phyloP scores from a whole-genome alignment of 768 basidiomycete genomes.

The Fistulinella prunicolor region DNA sequence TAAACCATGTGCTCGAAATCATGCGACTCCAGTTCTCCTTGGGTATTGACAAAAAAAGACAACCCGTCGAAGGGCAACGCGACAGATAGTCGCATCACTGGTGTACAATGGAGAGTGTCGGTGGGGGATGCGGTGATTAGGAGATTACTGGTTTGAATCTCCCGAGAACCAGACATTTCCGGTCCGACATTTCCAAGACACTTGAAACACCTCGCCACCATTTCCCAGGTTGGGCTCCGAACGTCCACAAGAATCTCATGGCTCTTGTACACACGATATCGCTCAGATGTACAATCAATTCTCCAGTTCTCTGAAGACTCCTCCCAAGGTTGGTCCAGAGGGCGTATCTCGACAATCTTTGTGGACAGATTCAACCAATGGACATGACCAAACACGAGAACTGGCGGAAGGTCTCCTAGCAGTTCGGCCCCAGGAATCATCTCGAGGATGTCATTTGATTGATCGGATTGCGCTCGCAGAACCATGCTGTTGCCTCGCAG shows the following conservation, averaged over 20 bases:
- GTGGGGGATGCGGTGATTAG: conserved; percentile 7
- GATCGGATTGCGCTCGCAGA: conserved; percentile 2
- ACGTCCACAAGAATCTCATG: conserved; percentile 15
- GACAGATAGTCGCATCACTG: conserved; percentile 9
- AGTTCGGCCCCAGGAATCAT: conserved; percentile 17
- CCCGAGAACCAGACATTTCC: too few species aligned
- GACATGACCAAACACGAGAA: conserved; percentile 10
- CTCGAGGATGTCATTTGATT: conserved; percentile 5
- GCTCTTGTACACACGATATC: neutral
- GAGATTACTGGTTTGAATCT: neutral
- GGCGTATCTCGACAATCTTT: too few species aligned
- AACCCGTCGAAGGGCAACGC: conserved; percentile 36
- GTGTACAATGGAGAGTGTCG: neutral
- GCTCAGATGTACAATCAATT: too few species aligned
- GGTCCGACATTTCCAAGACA: neutral
- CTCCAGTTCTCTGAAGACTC: too few species aligned
- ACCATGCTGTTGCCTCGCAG: neutral
- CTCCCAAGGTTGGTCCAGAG: too few species aligned
- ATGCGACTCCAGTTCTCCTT: conserved; percentile 32
- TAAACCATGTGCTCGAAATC: conserved; percentile 39
- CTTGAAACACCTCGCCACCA: conserved; percentile 11
- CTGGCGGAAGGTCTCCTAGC: conserved; percentile 16
- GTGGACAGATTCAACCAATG: conserved; percentile 27
- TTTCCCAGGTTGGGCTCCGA: conserved; percentile 13
- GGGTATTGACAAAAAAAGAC: conserved; percentile 33